Evolutionary conservation across 2,329 filamentous ascomycete species (phyloP).

Genomic region (Monosporascus sp.): DNA sequence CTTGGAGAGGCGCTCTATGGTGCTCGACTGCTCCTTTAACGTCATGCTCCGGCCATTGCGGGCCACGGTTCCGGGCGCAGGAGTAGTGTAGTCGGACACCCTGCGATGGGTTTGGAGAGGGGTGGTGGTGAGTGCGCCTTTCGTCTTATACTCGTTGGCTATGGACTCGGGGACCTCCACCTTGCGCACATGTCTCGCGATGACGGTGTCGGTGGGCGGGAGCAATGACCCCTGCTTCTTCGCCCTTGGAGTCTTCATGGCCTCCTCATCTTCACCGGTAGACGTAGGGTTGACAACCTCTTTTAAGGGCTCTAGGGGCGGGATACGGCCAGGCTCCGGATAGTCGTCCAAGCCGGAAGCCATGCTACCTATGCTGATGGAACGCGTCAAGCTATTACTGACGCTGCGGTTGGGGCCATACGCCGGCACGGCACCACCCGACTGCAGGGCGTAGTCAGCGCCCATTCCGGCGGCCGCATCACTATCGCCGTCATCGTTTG

Average conservation of each 20-base stretch:
- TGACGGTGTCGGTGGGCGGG: slow-evolving; percentile 79
- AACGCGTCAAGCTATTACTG: slow-evolving; percentile 59
- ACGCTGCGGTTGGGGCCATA: slow-evolving; percentile 42
- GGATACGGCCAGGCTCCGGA: slow-evolving; percentile 37
- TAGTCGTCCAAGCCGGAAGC: slow-evolving; percentile 65
- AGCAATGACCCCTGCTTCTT: slow-evolving; percentile 45
- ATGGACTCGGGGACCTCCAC: slow-evolving; percentile 88
- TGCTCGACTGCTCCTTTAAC: slow-evolving; percentile 94
- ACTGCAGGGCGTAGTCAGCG: slow-evolving; percentile 76
- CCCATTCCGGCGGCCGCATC: slow-evolving; percentile 64
- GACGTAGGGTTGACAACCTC: slow-evolving; percentile 37
- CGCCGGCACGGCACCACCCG: slow-evolving; percentile 66
- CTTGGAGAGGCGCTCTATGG: slow-evolving; percentile 91
- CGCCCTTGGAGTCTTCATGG: slow-evolving; percentile 64
- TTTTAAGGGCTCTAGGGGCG: slow-evolving; percentile 44
- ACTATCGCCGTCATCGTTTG: slow-evolving; percentile 60
- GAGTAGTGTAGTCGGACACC: slow-evolving; percentile 51
- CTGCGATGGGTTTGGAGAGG: slow-evolving; percentile 30
- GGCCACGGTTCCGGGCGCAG: slow-evolving; percentile 42
- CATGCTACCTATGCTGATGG: slow-evolving; percentile 86
- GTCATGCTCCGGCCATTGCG: slow-evolving; percentile 69
- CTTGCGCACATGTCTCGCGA: slow-evolving; percentile 81
- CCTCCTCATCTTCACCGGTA: slow-evolving; percentile 36
- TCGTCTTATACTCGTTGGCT: slow-evolving; percentile 77
- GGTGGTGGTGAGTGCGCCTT: slow-evolving; percentile 59